Evolutionary conservation across 306 rosid species (phyloP), one percentile per base, ranked within the genome.

Genomic region (Begonia fuchsioides): DNA sequence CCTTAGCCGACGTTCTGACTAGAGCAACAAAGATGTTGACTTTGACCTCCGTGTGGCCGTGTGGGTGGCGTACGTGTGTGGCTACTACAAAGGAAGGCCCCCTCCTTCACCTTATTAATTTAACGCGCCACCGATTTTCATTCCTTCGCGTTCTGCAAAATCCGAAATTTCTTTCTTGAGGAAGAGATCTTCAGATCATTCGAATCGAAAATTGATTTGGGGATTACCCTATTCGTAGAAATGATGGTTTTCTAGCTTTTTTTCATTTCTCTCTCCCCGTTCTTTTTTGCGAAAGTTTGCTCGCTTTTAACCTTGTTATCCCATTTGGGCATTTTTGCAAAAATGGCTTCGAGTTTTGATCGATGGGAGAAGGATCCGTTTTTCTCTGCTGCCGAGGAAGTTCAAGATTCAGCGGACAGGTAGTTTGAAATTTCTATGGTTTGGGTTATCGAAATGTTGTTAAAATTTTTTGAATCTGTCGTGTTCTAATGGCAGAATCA

Each of bases 351-450:
- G 39, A 79, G 77, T 79, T 90, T 90, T 55, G 77, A 85, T 57
- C 92, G 87, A 39, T 90, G 98, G 98, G 94, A 90, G 62, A 81
- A 90, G 76, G 98, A 90, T 79, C 94, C 95, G 32, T 90, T 76
- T 71, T 90, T 90, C 67, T 59, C 72, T 14, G 95, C 92, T 32
- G 98, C 95, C 2, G 98, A 90, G 68, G 87, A 90, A 65, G 94
- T 90, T 79, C 98, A 90, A 63, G 92, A 81, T 68, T 90, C 98
- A 32, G 81, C 94, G 11, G 98, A 90, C 64, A 85, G 98, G 98
- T 90, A 59, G 47, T 51, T 38, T 20, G 5, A 18, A 9, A 26
- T 26, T 26, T 26, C 35, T 8, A 8, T 26, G 35, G 7, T 26
- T 26, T 3, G 7, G 0, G 35, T 4, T 26, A 26, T 26, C 7